Evolutionary conservation across 345 rosid species (phyloP), one percentile per base, ranked within the genome.

Genomic region (Gossypium sturtianum): DNA sequence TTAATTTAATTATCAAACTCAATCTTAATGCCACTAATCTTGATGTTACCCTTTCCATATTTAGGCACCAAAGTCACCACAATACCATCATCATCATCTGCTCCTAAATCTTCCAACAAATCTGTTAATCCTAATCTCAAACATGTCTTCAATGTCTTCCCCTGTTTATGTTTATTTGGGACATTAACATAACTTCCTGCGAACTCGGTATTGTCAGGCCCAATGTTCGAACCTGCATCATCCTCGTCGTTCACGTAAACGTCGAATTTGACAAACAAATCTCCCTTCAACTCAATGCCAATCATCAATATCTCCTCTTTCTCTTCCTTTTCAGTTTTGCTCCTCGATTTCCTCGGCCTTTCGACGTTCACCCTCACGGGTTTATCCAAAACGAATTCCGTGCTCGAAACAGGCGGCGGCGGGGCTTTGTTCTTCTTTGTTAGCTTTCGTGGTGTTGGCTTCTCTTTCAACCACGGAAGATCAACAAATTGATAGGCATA

Each of bases 101-200:
- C 82, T 2, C 13, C 83, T 79, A 88, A 75, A 58, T 86, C 92
- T 61, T 88, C 89, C 75, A 88, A 57, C 84, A 83, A 70, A 59
- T 86, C 89, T 0, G 84, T 83, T 1, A 88, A 57, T 54, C 85
- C 90, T 15, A 88, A 43, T 58, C 81, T 81, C 81, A 85, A 54
- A 6, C 73, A 4, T 9, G 90, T 88, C 71, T 65, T 85, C 72
- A 56, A 73, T 69, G 78, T 83, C 83, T 74, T 85, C 71, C 74
- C 77, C n/a, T 74, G 82, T 59, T 81, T 86, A 20, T 82, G 86
- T 70, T 62, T 82, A 44, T 83, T 89, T 0, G 89, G 87, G 49
- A 89, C 83, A 62, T 79, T 87, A 76, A 82, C 89, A 45, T 82
- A 89, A 48, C 89, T 86, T 20, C 93, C 93, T 0, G 91, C 91